phyloP scores from a whole-genome alignment of 2,329 filamentous ascomycete genomes.

The Thyridium curvatum region DNA sequence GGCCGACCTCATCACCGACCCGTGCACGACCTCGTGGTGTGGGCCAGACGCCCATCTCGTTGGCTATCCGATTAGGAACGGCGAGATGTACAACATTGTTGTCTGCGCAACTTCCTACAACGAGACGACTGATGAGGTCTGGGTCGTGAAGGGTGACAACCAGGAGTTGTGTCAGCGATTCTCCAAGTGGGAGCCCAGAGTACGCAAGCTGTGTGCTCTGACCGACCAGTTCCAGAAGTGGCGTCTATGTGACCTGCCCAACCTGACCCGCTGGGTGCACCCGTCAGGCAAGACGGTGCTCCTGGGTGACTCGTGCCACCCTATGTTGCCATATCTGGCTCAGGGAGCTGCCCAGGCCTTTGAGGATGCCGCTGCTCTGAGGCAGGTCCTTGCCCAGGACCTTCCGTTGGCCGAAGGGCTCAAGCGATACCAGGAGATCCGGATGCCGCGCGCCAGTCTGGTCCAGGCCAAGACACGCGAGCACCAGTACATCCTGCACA shows the following conservation, averaged over 20 bases:
- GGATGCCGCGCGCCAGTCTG: constrained; percentile 10
- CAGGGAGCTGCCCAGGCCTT: constrained; percentile 38
- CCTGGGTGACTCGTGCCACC: constrained; percentile 37
- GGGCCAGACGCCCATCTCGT: constrained; percentile 25
- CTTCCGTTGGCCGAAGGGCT: constrained; percentile 3
- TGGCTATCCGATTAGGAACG: constrained; percentile 22
- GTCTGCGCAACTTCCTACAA: constrained; percentile 17
- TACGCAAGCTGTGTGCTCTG: constrained; percentile 24
- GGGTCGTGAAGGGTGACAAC: constrained; percentile 21
- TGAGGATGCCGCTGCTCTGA: constrained; percentile 32
- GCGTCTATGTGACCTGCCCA: constrained; percentile 35
- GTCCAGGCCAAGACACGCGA: constrained; percentile 13
- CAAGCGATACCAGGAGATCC: constrained; percentile 9
- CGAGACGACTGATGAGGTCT: constrained; percentile 12
- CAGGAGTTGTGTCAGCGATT: constrained; percentile 27
- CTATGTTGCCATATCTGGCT: constrained; percentile 42
- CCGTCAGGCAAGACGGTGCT: constrained; percentile 29
- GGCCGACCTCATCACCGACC: constrained; percentile 16
- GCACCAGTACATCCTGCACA: constrained; percentile 15
- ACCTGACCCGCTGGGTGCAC: constrained; percentile 32
- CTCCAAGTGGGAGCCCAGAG: constrained; percentile 24
- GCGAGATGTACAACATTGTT: constrained; percentile 25
- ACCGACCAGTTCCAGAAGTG: constrained; percentile 36
- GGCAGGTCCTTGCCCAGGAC: constrained; percentile 10
- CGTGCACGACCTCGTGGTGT: constrained; percentile 23